phyloP scores from a whole-genome alignment of 2,329 filamentous ascomycete genomes.

The Scedosporium dehoogii region DNA sequence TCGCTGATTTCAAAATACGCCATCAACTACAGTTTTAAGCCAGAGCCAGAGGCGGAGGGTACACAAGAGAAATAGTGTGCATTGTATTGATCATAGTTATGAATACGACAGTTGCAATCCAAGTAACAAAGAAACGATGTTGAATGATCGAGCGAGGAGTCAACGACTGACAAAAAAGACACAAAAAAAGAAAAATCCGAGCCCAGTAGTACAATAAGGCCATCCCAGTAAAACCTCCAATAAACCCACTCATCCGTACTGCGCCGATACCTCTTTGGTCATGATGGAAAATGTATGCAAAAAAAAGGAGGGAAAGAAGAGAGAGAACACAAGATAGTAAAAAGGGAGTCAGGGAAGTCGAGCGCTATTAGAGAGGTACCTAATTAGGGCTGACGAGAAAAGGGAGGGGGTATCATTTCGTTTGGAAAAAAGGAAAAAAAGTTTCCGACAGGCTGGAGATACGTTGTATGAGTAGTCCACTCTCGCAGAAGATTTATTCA shows the following conservation, averaged over 20 bases:
- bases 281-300: conserved; percentile 1
- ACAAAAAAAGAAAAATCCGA: not conserved
- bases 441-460: not conserved
- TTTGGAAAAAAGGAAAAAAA: not conserved
- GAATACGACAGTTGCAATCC: not conserved
- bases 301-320: not conserved
- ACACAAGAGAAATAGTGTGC: not conserved
- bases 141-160: not conserved
- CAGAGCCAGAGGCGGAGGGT: no score
- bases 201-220: not conserved
- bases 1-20: no score
- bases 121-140: not conserved
- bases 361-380: not conserved
- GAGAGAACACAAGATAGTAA: not conserved
- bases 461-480: no score
- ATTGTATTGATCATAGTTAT: not conserved
- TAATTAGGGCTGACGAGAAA: not conserved
- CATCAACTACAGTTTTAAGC: no score
- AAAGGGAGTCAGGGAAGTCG: not conserved
- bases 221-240: not conserved
- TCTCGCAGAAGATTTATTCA: no score
- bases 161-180: not conserved
- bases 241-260: conserved; percentile 1
- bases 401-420: conserved; percentile 3
- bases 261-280: conserved; percentile 1